Base-by-base conservation (phyloP, 805 yeast genomes). In the Candida patagonica region DNA sequence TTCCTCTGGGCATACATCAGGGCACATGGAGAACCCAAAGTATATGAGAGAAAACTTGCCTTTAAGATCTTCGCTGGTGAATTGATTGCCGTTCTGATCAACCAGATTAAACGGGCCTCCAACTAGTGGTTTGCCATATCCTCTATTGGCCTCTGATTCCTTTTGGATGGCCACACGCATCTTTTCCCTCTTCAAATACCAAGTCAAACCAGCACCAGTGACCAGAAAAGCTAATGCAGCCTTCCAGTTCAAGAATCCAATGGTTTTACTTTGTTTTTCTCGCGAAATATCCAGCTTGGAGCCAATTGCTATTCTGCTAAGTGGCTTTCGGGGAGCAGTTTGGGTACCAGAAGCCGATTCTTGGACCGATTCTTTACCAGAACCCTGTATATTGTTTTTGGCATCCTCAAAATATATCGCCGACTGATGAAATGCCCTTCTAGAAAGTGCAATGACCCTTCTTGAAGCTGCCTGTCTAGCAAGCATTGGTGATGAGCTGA, bases 1-100 rank as follows among this genome's bases (percentile, higher is more conserved):
- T 60, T 92, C 98, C 60, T 92, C 98, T 8, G 98, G 98, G 62
- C 98, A 92, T 40, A 92, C 88, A 62, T 92, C 98, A 5, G 98
- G 98, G 64, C 98, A 92, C 63, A 88, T 88, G 3, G 96, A 83
- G 66, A 92, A 92, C 0, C 98, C 98, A 63, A 92, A 92, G 60
- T 92, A 92, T n/a, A 89, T 61, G 34, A 92, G 66, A 8, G 89
- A 76, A 61, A 87, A 92, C 57, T 75, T 80, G 25, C 88, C 92
- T 46, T 73, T 62, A 54, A 92, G 65, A 51, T 89, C 71, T 46
- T 84, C 68, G 21, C 86, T 77, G 1, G 96, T 86, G 60, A 92
- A 92, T 15, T 58, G 61, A 21, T 80, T 62, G 27, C 88, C 87
- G 38, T 86, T 63, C 25, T 73, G 69, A 57, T 89, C 95, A 6